phyloP scores from a whole-genome alignment of 1,139 yeast genomes.

The Starmera stellimalicola region DNA sequence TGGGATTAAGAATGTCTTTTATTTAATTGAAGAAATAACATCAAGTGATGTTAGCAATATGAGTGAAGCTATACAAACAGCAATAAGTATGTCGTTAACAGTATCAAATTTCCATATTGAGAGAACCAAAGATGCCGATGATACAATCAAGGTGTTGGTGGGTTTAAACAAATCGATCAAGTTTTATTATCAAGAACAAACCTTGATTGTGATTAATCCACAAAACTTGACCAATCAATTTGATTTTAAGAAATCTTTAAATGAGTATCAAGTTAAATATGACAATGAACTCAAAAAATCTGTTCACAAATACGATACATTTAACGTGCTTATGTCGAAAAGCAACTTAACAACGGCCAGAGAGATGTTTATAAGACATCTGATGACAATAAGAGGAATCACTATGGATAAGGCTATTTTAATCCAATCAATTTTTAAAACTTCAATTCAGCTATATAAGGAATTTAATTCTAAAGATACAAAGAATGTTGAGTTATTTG shows the following conservation, averaged over 20 bases:
- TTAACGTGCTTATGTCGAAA: conserved; percentile 65
- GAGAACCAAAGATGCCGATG: conserved; percentile 64
- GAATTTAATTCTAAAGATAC: conserved; percentile 11
- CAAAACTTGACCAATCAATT: conserved; percentile 39
- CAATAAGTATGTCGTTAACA: conserved; percentile 64
- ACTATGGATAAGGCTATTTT: conserved; percentile 77
- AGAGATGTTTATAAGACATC: conserved; percentile 67
- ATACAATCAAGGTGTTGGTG: conserved; percentile 58
- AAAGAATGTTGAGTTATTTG: conserved; percentile 9
- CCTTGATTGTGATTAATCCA: conserved; percentile 41
- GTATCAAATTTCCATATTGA: conserved; percentile 59
- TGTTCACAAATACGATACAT: conserved; percentile 57
- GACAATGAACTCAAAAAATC: conserved; percentile 32
- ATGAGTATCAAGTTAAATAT: conserved; percentile 36
- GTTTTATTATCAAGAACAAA: conserved; percentile 26
- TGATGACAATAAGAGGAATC: conserved; percentile 73
- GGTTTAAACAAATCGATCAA: conserved; percentile 44
- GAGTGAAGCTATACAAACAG: conserved; percentile 64
- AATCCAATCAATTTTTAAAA: conserved; percentile 56
- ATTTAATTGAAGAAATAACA: conserved; percentile 73
- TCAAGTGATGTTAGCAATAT: conserved; percentile 34
- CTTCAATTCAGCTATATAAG: conserved; percentile 47
- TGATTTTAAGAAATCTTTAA: conserved; percentile 36
- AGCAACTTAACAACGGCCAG: conserved; percentile 61
- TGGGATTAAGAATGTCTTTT: conserved; percentile 58